Conservation (phyloP, 1,284 basidiomycete species). For the Malassezia psittaci region DNA sequence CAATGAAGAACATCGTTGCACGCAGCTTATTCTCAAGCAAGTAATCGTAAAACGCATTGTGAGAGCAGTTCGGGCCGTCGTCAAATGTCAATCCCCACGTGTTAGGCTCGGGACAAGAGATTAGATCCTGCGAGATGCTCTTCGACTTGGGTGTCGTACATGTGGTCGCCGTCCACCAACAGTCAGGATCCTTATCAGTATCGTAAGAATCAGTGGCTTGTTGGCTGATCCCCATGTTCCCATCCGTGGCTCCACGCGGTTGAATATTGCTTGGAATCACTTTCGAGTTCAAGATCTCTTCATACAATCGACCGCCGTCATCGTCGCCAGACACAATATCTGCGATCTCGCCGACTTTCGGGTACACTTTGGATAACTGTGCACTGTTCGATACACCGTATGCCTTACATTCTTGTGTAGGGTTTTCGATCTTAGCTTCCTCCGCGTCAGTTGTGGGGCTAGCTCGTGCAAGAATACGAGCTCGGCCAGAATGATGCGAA, state of each 20-base stretch:
- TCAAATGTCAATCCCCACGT: conserved; percentile 54
- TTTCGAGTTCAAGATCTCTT: conserved; percentile 15
- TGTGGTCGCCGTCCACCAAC: conserved; percentile 37
- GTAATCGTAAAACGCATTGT: conserved; percentile 54
- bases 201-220: conserved; percentile 19
- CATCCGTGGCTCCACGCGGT: conserved; percentile 25
- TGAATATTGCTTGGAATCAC: conserved; percentile 12
- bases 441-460: not conserved
- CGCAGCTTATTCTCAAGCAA: conserved; percentile 51
- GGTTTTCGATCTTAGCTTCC: not conserved
- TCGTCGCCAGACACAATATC: conserved; percentile 5
- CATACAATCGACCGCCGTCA: not conserved
- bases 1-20: conserved; percentile 52
- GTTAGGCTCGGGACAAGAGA: conserved; percentile 49
- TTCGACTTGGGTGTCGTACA: conserved; percentile 42
- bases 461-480: not conserved
- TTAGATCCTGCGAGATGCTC: conserved; percentile 48
- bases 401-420: not conserved
- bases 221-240: conserved; percentile 22
- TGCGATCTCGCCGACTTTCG: conserved; percentile 23
- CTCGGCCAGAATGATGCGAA: not conserved
- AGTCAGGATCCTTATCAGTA: conserved; percentile 30
- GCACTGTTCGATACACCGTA: not conserved
- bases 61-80: conserved; percentile 51
- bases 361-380: conserved; percentile 19